A percentile compares a stretch with the other conserved stretches of the same genome.
These are phyloP conservation scores for Diplodia seriata DNA, from an alignment of 2,329 filamentous ascomycete genomes.

Conservation along the genomic window DNA sequence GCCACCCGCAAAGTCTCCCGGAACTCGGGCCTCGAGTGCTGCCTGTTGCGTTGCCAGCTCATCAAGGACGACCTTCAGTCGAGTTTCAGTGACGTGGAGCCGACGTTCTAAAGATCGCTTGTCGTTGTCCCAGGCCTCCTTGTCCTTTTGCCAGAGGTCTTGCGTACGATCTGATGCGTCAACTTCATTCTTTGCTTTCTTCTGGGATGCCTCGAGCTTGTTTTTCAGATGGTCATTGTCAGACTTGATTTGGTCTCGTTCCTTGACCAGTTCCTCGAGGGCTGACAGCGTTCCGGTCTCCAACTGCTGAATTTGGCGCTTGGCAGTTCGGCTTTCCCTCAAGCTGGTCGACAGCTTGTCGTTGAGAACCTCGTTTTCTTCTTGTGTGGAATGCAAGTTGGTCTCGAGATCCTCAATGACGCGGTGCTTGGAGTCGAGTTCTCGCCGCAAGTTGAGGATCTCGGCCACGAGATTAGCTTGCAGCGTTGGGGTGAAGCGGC, in stretches of 20 bases:
- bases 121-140: conserved; percentile 83
- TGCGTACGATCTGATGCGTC: conserved; percentile 82
- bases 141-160: conserved; percentile 82
- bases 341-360: conserved; percentile 66
- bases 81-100: conserved; percentile 86
- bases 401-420: conserved; percentile 86
- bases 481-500: conserved; percentile 91
- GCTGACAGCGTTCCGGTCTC: conserved; percentile 90
- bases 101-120: conserved; percentile 82
- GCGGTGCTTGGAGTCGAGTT: conserved; percentile 87
- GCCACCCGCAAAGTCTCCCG: conserved; percentile 63
- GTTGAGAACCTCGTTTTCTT: conserved; percentile 76
- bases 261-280: conserved; percentile 79
- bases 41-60: conserved; percentile 79
- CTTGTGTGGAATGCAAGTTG: conserved; percentile 71
- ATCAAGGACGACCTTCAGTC: conserved; percentile 82
- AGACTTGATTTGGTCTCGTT: conserved; percentile 84
- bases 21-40: conserved; percentile 57
- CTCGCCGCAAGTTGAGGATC: conserved; percentile 83
- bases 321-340: conserved; percentile 80
- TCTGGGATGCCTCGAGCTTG: conserved; percentile 78
- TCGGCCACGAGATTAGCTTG: conserved; percentile 95
- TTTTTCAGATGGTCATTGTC: conserved; percentile 73
- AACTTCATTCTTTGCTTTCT: conserved; percentile 78
- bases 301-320: conserved; percentile 83